Conservation (phyloP, 192 early-diverging fungal species). For the Podila epicladia region DNA sequence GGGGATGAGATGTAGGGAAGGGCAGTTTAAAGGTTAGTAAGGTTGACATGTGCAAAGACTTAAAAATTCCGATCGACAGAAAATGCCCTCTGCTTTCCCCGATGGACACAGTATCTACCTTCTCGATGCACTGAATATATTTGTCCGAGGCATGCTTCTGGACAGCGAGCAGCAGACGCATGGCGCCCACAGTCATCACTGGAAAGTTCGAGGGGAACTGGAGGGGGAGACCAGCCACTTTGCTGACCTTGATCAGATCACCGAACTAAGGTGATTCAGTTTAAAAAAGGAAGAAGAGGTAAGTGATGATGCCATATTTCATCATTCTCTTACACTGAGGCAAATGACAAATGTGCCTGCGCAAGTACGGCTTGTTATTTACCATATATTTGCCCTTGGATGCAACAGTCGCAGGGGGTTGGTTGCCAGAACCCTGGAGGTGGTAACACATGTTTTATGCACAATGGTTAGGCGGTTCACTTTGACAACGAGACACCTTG, state of each 20-base stretch:
- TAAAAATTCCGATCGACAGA: not conserved
- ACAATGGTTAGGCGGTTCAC: no score
- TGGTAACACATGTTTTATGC: not conserved
- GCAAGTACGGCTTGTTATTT: not conserved
- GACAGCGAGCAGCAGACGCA: slow-evolving; percentile 32
- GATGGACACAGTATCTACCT: slow-evolving; percentile 5
- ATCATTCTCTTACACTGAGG: not conserved
- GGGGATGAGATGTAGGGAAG: not conserved
- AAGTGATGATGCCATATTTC: not conserved
- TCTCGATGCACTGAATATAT: slow-evolving; percentile 29
- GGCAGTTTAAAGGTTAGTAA: not conserved
- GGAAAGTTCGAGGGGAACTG: slow-evolving; percentile 30
- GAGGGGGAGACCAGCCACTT: slow-evolving; percentile 10
- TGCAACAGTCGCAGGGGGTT: slow-evolving; percentile 25
- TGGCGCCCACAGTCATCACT: slow-evolving; percentile 8
- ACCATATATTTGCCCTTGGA: slow-evolving; percentile 46
- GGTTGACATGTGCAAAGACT: not conserved
- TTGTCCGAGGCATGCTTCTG: slow-evolving; percentile 22
- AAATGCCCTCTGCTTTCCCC: not conserved
- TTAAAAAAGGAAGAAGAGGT: not conserved
- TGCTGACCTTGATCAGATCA: slow-evolving; percentile 14
- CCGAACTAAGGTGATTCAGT: not conserved
- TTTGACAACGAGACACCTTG: no score
- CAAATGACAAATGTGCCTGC: not conserved
- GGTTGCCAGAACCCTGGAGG: slow-evolving; percentile 29